Percentiles rank a stretch among this genome's conserved stretches.
Conservation (phyloP, 2,329 filamentous ascomycete genomes). For the Botrytis elliptica region DNA sequence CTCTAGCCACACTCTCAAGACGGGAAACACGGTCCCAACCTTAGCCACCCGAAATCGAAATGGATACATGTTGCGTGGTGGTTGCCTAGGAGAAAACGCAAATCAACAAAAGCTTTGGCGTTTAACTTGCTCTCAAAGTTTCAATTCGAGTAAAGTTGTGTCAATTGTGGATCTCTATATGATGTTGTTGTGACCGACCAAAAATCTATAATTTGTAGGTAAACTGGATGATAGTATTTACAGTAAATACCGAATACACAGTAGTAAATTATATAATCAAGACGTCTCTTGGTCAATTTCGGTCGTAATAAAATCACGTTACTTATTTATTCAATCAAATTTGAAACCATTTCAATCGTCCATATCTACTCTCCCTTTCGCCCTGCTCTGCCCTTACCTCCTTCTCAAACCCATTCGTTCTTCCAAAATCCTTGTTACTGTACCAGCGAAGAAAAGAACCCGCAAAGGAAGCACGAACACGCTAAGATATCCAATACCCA, state of each 20-base stretch:
- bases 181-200: constrained; percentile 9
- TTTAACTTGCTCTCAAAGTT: not conserved
- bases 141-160: not conserved
- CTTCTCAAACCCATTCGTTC: not conserved
- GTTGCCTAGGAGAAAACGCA: constrained; percentile 6
- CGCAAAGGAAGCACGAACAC: constrained; percentile 15
- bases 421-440: not conserved
- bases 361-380: not conserved
- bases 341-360: not conserved
- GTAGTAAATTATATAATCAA: not conserved
- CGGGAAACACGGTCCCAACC: not conserved
- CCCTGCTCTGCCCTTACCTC: not conserved
- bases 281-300: not conserved
- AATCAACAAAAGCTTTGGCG: constrained; percentile 10
- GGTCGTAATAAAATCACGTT: not conserved
- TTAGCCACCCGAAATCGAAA: not conserved
- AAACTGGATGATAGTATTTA: not conserved
- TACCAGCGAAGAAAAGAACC: not conserved
- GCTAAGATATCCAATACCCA: not conserved
- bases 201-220: not conserved
- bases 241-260: not conserved
- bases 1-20: not conserved
- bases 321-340: not conserved
- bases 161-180: not conserved
- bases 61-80: not conserved